A percentile compares a stretch with the other conserved stretches of the same genome.
phyloP scores from a whole-genome alignment of 305 asterid species.

The Euphrasia arctica region DNA sequence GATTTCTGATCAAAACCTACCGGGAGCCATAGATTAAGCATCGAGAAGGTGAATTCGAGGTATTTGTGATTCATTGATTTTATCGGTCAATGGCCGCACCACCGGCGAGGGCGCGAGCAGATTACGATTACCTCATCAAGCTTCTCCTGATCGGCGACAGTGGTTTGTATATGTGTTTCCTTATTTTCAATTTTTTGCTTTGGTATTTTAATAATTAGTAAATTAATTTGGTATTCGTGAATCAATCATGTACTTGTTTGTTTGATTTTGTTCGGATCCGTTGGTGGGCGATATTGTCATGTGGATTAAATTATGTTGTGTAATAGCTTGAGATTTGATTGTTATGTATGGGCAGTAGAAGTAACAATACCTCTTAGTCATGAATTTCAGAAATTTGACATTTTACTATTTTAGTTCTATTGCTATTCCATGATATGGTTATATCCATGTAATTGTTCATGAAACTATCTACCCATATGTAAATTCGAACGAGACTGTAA shows the following conservation, averaged over 20 bases:
- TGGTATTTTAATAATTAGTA: neutral
- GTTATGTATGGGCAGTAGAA: neutral
- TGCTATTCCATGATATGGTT: too few species aligned
- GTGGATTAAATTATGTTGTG: too few species aligned
- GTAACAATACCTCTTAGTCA: neutral
- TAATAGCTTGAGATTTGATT: neutral
- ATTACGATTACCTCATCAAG: conserved; percentile 59
- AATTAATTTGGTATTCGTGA: neutral
- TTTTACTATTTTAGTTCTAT: too few species aligned
- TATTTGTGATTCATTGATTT: conserved; percentile 24
- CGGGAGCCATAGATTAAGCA: conserved; percentile 17
- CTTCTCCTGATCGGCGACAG: conserved; percentile 67
- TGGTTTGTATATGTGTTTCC: conserved; percentile 30
- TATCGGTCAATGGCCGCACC: conserved; percentile 57
- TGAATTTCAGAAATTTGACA: neutral
- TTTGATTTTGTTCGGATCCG: conserved; percentile 32
- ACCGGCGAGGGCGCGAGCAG: conserved; percentile 64
- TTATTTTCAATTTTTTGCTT: neutral
- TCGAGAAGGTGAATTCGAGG: conserved; percentile 20
- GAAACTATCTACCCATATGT: too few species aligned
- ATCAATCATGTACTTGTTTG: neutral
- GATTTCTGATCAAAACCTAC: conserved; percentile 13
- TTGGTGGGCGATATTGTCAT: conserved; percentile 20
- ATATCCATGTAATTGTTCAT: too few species aligned
- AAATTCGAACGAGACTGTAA: too few species aligned